Percentiles rank a stretch among this genome's conserved stretches.
phyloP scores from a whole-genome alignment of 2,329 filamentous ascomycete species.

The Aspergillus thermomutatus region DNA sequence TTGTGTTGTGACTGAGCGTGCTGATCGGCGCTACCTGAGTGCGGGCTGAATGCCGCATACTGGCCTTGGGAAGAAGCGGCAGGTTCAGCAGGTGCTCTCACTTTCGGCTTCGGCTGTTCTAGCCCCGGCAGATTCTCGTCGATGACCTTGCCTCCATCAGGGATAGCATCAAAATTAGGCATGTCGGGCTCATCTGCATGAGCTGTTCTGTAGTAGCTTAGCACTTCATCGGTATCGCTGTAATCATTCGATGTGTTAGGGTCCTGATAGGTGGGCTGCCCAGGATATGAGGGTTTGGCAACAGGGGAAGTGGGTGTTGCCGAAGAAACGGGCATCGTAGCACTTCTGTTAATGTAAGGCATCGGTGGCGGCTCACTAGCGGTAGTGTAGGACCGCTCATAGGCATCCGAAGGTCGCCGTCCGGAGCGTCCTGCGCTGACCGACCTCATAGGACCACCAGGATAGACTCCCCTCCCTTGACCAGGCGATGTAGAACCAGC shows the following conservation, averaged over 20 bases:
- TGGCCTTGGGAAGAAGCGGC: slow-evolving; percentile 19
- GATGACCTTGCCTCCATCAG: slow-evolving; percentile 28
- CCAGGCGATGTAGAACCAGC: slow-evolving; percentile 23
- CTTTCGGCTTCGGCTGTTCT: slow-evolving; percentile 27
- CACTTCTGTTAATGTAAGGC: slow-evolving; percentile 32
- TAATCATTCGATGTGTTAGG: slow-evolving; percentile 18
- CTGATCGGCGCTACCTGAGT: slow-evolving; percentile 21
- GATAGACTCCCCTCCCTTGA: slow-evolving; percentile 21
- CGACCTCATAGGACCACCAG: slow-evolving; percentile 23
- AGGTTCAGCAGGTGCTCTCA: slow-evolving; percentile 22
- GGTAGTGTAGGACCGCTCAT: slow-evolving; percentile 26
- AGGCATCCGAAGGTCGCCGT: slow-evolving; percentile 10
- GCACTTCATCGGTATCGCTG: slow-evolving; percentile 37
- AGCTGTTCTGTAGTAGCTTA: slow-evolving; percentile 52
- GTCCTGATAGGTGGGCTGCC: slow-evolving; percentile 34
- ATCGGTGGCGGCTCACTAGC: slow-evolving; percentile 25
- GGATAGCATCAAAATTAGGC: slow-evolving; percentile 61
- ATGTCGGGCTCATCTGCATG: slow-evolving; percentile 53
- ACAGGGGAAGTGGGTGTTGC: slow-evolving; percentile 14
- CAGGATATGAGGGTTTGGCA: slow-evolving; percentile 30
- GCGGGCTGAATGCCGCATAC: slow-evolving; percentile 38
- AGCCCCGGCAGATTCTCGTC: slow-evolving; percentile 34
- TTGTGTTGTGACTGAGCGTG: slow-evolving; percentile 48
- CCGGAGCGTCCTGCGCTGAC: slow-evolving; percentile 23
- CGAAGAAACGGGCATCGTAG: slow-evolving; percentile 33